Percentiles rank a stretch among this genome's conserved stretches.
Evolutionary conservation across 768 basidiomycete species (phyloP).

Genomic region (Mycena capillaripes): DNA sequence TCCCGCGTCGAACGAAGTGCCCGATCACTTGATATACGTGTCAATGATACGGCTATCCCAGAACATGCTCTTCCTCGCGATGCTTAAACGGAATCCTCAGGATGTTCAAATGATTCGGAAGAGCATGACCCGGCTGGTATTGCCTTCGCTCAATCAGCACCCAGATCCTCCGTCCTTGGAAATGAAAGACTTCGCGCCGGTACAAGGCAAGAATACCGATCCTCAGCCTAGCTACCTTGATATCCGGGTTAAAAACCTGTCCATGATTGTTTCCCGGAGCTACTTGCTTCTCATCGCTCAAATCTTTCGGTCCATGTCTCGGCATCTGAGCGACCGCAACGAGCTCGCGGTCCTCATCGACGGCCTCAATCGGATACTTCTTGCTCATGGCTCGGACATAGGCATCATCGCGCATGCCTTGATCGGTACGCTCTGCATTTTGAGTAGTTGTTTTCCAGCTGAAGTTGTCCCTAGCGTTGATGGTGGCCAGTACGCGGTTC

Average conservation of each 20-base stretch:
- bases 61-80: conserved; percentile 74
- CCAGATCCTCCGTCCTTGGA: conserved; percentile 50
- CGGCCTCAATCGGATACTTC: conserved; percentile 77
- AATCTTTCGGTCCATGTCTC: conserved; percentile 78
- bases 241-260: conserved; percentile 57
- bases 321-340: conserved; percentile 77
- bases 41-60: conserved; percentile 79
- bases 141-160: conserved; percentile 59
- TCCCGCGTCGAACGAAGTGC: conserved; percentile 55
- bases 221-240: conserved; percentile 33
- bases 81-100: conserved; percentile 76
- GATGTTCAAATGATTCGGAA: conserved; percentile 79
- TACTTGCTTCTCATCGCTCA: conserved; percentile 78
- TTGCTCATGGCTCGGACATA: conserved; percentile 79
- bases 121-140: conserved; percentile 69
- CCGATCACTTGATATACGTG: conserved; percentile 63
- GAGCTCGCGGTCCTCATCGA: conserved; percentile 79
- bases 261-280: conserved; percentile 75
- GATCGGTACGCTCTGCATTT: conserved; percentile 64
- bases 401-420: conserved; percentile 83
- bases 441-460: neutral
- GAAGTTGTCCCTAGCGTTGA: conserved; percentile 60
- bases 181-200: conserved; percentile 63
- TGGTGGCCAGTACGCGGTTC: conserved; percentile 84
- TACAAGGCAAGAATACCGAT: conserved; percentile 34